phyloP scores from a whole-genome alignment of 1,284 basidiomycete genomes.

The Irpex lacteus region DNA sequence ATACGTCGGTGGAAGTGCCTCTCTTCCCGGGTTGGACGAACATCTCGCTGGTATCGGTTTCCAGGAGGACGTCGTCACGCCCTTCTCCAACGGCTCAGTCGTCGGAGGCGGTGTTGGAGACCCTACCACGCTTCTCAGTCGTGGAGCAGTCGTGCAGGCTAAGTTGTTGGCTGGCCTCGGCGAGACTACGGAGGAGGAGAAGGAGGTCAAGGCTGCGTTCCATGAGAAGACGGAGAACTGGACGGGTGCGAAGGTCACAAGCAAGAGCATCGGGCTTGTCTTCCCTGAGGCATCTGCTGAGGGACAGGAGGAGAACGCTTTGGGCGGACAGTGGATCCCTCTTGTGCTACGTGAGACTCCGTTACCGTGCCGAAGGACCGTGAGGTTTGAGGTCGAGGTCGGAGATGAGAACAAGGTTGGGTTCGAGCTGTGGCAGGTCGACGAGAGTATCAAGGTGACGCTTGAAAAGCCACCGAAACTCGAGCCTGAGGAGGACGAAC shows the following conservation, averaged over 20 bases:
- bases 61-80: conserved; percentile 61
- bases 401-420: conserved; percentile 55
- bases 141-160: conserved; percentile 89
- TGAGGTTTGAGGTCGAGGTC: conserved; percentile 69
- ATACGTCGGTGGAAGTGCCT: conserved; percentile 87
- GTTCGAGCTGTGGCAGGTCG: conserved; percentile 88
- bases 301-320: conserved; percentile 32
- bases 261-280: conserved; percentile 77
- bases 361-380: conserved; percentile 72
- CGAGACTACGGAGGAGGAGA: conserved; percentile 42
- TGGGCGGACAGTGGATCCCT: conserved; percentile 65
- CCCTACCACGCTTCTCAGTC: conserved; percentile 86
- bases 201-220: conserved; percentile 53
- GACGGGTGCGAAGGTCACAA: conserved; percentile 51
- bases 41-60: conserved; percentile 66
- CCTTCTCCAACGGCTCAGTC: conserved; percentile 63
- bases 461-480: conserved; percentile 50
- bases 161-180: conserved; percentile 57
- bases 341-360: conserved; percentile 74
- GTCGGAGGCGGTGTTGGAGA: conserved; percentile 73
- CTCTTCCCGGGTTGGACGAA: conserved; percentile 83
- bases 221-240: conserved; percentile 40
- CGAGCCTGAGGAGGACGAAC: conserved; percentile 52
- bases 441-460: conserved; percentile 77
- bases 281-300: conserved; percentile 57